Base-by-base conservation (phyloP, 805 yeast species). In the Kuraishia piskuri region DNA sequence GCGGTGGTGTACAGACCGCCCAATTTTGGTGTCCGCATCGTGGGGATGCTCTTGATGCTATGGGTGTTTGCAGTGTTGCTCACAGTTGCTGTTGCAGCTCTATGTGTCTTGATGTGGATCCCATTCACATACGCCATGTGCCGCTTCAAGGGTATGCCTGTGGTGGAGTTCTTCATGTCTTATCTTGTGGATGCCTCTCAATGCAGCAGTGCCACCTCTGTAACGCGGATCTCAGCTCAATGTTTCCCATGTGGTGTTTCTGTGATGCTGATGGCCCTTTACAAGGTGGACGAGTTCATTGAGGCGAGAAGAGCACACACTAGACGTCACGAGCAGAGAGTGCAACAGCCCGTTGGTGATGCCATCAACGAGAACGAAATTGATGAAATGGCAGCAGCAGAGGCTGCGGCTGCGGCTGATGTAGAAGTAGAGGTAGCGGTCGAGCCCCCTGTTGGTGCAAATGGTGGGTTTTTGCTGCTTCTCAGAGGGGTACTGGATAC, bases 1-100 rank as follows among this genome's bases (percentile, higher is more conserved):
- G 75, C 80, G 2, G 79, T 91, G 25, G 97, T 91, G 2, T 95
- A 91, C 68, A 75, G 89, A 48, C 98, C 99, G 3, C 96, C 96
- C 1, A 59, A 76, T 50, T 88, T 92, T 66, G 76, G 82, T 51
- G 31, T 62, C 1, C 75, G 97, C 55, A 75, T 90, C 37, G 70
- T 77, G 22, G 69, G 62, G 0, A 64, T 87, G 48, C 67, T 80
- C 26, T 60, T 63, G 1, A 63, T 70, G 57, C 61, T 78, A 5
- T 79, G 82, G 80, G 54, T 72, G 0, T 75, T 73, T 58, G 74
- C 84, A 0, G 63, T 76, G n/a, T 17, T 64, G 1, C 47, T 72
- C 23, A 62, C 69, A 6, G 53, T 59, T 14, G 63, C 61, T 10
- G 54, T 63, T 3, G 59, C 60, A 9, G 12, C 61, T 0, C 21